Evolutionary conservation across 495 filamentous ascomycete genomes (phyloP), one percentile per base, ranked within the genome.

Genomic region (Hyaloscypha variabilis): DNA sequence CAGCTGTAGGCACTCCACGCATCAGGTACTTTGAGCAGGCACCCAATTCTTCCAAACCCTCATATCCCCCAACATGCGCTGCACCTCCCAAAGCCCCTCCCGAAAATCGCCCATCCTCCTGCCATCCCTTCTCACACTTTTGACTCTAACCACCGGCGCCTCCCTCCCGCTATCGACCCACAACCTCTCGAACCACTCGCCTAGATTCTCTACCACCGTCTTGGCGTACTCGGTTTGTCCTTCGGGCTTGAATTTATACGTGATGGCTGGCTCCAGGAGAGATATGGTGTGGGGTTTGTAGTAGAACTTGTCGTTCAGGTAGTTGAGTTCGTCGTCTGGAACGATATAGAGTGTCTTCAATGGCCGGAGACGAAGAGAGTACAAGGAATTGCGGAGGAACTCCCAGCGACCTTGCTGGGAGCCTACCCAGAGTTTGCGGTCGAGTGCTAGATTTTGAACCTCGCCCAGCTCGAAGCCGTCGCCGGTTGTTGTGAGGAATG

Each of bases 1-100:
- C 17, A 19, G 13, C 17, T 17, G 14, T 17, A 1, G 19, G 39
- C 39, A 46, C 13, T 46, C 14, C 11, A 46, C 6, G 31, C 2
- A 19, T 46, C 17, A 46, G 17, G 39, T 46, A 19, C 17, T 46
- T 19, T 46, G 39, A 46, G 17, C 17, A 46, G 64, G 64, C 24
- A 39, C 28, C 68, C 68, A 70, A 2, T 50, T 67, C 30, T 67
- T 67, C 68, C 68, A 70, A 57, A 52, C 29, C 23, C 26, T 49
- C 68, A 70, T 67, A 58, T 67, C 64, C 10, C 68, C 64, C 17
- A 67, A 30, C 39, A 26, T 42, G 25, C 49, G 42, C 29, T 70
- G 64, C 19, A 67, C 55, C 19, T 64, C 64, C 60, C 53, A 67
- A 6, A 64, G n/a, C 0, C 55, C 64, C 11, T 64, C 42, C 51